These are phyloP conservation scores for Carex kokanica DNA, from an alignment of 176 grass and related monocot genomes.

Conservation along the genomic window DNA sequence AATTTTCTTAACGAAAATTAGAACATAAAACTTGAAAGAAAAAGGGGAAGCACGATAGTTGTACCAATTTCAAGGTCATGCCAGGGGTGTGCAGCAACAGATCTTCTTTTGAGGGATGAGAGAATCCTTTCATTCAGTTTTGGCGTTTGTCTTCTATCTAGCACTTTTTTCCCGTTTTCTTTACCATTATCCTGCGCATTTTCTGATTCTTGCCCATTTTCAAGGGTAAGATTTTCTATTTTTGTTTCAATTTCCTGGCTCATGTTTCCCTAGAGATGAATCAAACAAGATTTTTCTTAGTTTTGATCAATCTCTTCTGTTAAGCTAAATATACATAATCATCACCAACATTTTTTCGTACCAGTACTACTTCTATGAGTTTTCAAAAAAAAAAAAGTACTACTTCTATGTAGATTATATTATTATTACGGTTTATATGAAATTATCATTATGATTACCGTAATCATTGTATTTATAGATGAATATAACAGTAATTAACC, in stretches of 20 bases:
- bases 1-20: neutral
- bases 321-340: neutral
- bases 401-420: neutral
- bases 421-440: neutral
- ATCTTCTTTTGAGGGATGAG: slow-evolving; percentile 76
- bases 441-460: neutral
- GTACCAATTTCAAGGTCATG: slow-evolving; percentile 93
- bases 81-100: slow-evolving; percentile 91
- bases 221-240: neutral
- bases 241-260: slow-evolving; percentile 23
- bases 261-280: slow-evolving; percentile 19
- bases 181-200: neutral
- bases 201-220: neutral
- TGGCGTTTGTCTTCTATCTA: slow-evolving; percentile 26
- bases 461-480: neutral
- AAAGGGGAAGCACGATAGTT: neutral
- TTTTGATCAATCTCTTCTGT: neutral
- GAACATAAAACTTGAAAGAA: neutral
- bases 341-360: neutral
- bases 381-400: too few relatives aligned
- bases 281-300: neutral
- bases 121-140: slow-evolving; percentile 89
- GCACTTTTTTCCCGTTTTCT: slow-evolving; percentile 3
- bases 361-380: neutral
- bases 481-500: neutral